Evolutionary conservation across 2,329 filamentous ascomycete species (phyloP).

Genomic region (Cladosporium oxysporum): DNA sequence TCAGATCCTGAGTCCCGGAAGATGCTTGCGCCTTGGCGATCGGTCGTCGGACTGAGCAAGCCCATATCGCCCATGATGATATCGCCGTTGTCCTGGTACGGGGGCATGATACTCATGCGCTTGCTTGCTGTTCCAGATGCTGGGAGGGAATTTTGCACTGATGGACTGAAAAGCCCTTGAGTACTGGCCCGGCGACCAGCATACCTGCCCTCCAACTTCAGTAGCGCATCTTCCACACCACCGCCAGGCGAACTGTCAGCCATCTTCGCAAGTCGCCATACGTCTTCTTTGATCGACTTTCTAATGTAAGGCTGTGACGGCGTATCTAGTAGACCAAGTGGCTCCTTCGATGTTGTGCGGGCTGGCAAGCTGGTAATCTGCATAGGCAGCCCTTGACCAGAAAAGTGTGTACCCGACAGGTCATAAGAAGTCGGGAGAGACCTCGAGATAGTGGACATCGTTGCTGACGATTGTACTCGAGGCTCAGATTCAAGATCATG

Average conservation of each 20-base stretch:
- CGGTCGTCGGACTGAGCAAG: conserved; percentile 32
- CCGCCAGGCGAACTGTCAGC: conserved; percentile 77
- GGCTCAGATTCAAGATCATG: conserved; percentile 46
- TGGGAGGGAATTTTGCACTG: background rate
- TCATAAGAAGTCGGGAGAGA: conserved; percentile 24
- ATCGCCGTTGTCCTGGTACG: background rate
- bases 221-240: conserved; percentile 86
- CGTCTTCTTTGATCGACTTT: conserved; percentile 83
- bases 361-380: conserved; percentile 18
- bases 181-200: conserved; percentile 16
- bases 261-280: conserved; percentile 81
- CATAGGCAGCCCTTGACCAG: conserved; percentile 22
- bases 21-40: conserved; percentile 39
- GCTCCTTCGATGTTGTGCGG: conserved; percentile 26
- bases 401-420: conserved; percentile 25
- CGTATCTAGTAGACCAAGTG: conserved; percentile 44
- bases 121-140: conserved; percentile 2
- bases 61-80: conserved; percentile 18
- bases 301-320: conserved; percentile 55
- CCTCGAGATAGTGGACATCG: conserved; percentile 27
- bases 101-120: background rate
- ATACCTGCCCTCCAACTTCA: conserved; percentile 81
- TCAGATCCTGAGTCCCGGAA: conserved; percentile 32
- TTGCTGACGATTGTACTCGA: conserved; percentile 46
- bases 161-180: conserved; percentile 5